Conservation (phyloP, 257 asterid species). For the Solanum pimpinellifolium region DNA sequence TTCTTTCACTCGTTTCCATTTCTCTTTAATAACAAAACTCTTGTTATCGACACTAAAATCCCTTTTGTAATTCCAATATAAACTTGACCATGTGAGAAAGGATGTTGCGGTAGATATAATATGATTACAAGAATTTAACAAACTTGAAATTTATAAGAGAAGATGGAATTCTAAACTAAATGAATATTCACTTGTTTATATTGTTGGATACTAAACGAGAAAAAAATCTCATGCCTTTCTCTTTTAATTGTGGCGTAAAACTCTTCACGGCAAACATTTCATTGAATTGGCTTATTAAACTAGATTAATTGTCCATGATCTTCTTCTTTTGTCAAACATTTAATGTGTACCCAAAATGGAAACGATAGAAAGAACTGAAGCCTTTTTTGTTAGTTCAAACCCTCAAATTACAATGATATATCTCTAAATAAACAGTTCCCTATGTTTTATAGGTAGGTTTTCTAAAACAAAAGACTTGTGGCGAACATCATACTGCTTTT, state of each 20-base stretch:
- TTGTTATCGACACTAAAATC: not conserved
- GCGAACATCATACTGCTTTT: not conserved
- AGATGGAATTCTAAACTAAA: not conserved
- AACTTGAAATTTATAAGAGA: not conserved
- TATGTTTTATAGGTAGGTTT: not conserved
- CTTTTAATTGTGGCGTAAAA: not conserved
- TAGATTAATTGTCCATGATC: not conserved
- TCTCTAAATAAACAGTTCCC: not conserved
- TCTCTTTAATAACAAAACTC: not conserved
- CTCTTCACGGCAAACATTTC: not conserved
- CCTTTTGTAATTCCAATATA: not conserved
- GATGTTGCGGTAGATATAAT: not conserved
- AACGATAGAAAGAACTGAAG: not conserved
- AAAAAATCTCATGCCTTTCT: not conserved
- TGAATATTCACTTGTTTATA: not conserved
- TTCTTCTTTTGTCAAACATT: not conserved
- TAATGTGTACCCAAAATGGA: not conserved
- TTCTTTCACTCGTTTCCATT: not conserved
- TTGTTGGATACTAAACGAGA: not conserved
- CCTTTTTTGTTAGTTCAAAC: not conserved
- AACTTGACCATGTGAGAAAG: not conserved
- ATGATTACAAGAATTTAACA: not conserved
- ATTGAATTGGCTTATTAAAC: not conserved
- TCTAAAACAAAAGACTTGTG: not conserved
- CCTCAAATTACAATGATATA: not conserved